Conservation (phyloP, 768 basidiomycete species). For the Russula ochroleuca region DNA sequence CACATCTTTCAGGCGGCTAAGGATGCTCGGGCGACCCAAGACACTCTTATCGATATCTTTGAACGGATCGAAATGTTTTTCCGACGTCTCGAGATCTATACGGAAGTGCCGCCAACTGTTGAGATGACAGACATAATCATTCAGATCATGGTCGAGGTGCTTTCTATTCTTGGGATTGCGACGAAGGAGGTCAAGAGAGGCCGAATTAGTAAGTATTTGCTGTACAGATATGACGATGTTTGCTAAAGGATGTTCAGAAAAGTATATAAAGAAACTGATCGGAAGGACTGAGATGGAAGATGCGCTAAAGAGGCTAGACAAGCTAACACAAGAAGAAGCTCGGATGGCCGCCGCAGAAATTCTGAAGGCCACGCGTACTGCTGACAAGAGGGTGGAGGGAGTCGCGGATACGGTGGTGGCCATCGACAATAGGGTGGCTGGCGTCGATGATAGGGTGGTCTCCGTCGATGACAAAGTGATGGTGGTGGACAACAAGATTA, state of each 20-base stretch:
- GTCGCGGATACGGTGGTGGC: not conserved
- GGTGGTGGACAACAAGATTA: not conserved
- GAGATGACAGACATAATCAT: not conserved
- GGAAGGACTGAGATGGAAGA: no score
- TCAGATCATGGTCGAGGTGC: not conserved
- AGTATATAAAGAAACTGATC: no score
- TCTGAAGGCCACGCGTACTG: not conserved
- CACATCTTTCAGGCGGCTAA: no score
- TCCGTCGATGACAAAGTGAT: not conserved
- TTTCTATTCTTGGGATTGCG: not conserved
- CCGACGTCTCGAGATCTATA: no score
- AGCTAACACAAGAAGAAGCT: no score
- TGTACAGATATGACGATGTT: not conserved
- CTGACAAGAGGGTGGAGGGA: not conserved
- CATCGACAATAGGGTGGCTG: not conserved
- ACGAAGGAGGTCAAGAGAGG: not conserved
- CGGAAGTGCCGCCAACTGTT: no score
- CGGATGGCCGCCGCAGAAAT: not conserved
- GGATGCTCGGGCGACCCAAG: no score
- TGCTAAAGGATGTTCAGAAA: no score
- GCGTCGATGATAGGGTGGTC: not conserved
- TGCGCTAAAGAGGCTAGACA: no score
- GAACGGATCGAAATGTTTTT: no score
- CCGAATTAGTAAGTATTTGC: not conserved
- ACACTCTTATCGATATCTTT: no score